These are phyloP conservation scores for Boletus pseudo-olivaceus DNA, from an alignment of 768 basidiomycete genomes.

Conservation along the genomic window DNA sequence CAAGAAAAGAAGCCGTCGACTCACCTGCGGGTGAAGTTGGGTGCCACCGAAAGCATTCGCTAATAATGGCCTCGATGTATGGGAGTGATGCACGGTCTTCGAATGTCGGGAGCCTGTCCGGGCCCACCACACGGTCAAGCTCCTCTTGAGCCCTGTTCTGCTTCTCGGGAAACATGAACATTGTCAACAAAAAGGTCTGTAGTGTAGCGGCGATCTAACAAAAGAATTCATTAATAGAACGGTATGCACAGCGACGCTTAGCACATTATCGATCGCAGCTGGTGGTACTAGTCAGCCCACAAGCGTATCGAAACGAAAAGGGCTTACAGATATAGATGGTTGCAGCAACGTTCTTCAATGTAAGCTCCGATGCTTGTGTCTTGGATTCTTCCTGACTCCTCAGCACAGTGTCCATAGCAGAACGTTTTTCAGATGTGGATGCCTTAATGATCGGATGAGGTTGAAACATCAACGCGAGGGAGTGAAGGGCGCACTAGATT, in stretches of 20 bases:
- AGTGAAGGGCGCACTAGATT: slow-evolving; percentile 36
- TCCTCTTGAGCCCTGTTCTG: slow-evolving; percentile 18
- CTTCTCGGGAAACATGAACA: slow-evolving; percentile 16
- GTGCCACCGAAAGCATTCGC: slow-evolving; percentile 4
- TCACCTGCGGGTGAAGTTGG: slow-evolving; percentile 1
- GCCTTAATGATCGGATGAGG: too few species aligned
- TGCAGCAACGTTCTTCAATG: background rate
- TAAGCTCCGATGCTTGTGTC: background rate
- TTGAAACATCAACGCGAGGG: too few species aligned
- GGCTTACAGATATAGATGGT: background rate
- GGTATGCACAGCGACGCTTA: too few species aligned
- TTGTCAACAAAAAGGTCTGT: slow-evolving; percentile 11
- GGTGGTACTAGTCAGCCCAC: background rate
- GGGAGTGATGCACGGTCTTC: slow-evolving; percentile 17
- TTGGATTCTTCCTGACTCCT: background rate
- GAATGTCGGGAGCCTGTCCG: slow-evolving; percentile 13
- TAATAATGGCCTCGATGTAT: slow-evolving; percentile 16
- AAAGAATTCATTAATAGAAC: too few species aligned
- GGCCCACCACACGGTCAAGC: slow-evolving; percentile 11
- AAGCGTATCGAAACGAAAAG: background rate
- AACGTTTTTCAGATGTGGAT: too few species aligned
- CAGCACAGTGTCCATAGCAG: background rate
- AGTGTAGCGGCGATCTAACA: background rate
- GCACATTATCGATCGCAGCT: background rate
- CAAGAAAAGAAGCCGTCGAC: too few species aligned